Base-by-base conservation (phyloP, 805 yeast genomes). In the Candida peoriensis region DNA sequence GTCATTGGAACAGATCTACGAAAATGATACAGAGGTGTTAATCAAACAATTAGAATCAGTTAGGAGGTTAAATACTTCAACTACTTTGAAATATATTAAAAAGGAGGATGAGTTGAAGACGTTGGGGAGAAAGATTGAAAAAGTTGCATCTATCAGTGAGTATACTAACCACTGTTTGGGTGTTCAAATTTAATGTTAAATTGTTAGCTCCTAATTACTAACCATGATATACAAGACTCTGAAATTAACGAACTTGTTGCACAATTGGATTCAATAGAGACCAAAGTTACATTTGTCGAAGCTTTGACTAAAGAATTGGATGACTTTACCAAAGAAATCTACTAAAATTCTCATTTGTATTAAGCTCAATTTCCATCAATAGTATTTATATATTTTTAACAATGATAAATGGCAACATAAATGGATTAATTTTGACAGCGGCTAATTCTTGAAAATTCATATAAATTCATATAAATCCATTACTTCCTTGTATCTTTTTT, bases 61-160 rank as follows among this genome's bases (percentile, higher is more conserved):
- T 21, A 74, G 73, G 36, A 72, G 75, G 42, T 54, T 74, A 38
- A 78, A 78, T 48, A 77, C 80, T n/a, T 65, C 73, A 34, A 72
- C 76, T 30, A 70, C 78, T 1, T 55, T 76, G 41, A 72, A 71
- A 46, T 74, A 72, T 34, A 63, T 66, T 32, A 60, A 57, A 21
- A 53, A 74, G 21, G 81, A 73, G 29, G 57, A 54, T 5, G 70
- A 70, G 36, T 41, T 64, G 5, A 52, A 58, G 16, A 47, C 50
- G 10, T 39, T 66, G 19, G 15, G 38, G 5, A 27, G 43, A 12
- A 48, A 48, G 11, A 46, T 49, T 1, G 42, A 40, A 3, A 44
- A 38, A 10, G 38, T 58, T 9, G 34, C 33, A 12, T 20, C 29
- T 5, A 19, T 41, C 24, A 54, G 55, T 37, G 37, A 43, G 40